Base-by-base conservation (phyloP, 768 basidiomycete genomes). In the Clitopilus hobsonii region DNA sequence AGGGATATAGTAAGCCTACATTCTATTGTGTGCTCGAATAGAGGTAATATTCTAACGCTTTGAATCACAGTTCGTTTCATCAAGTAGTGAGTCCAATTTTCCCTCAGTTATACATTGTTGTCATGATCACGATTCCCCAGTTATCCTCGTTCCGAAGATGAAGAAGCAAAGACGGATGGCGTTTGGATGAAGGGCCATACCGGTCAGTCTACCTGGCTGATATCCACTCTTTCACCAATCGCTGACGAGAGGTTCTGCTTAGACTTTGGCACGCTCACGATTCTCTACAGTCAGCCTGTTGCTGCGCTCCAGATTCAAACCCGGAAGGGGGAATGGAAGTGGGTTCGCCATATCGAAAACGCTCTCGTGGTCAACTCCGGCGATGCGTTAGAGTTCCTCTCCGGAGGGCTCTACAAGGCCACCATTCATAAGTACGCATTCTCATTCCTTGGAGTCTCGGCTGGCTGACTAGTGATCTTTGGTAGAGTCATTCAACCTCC, bases 151-250 rank as follows among this genome's bases (percentile, higher is more conserved):
- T 63, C 71, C 2, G 58, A 68, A 23, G 75, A 75, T 20, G 77
- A 79, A 5, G 78, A 80, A 58, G 51, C 58, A 23, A 71, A 71
- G 47, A 68, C 75, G 0, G 75, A 75, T 20, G 68, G 75, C 41
- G 75, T 81, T 3, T 81, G 78, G 78, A 60, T 80, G 23, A 80
- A 81, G 56, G 79, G 79, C 2, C 79, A 80, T 51, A 75, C 74
- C 2, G 78, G 78, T 74, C 52, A 3, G 55, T 38, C 13, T 36
- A 2, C n/a, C 32, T 11, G 13, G 4, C 32, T 36, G 13, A 36
- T n/a, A 10, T 4, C 32, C 10, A 10, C n/a, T n/a, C n/a, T 30
- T 30, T 7, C 69, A 60, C 2, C 73, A 76, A 26, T 73, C 73
- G 0, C n/a, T 61, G 63, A 32, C 79, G 79, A 77, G 69, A 70